phyloP scores from a whole-genome alignment of 2,329 filamentous ascomycete genomes.

The Calonectria pseudoreteaudii region DNA sequence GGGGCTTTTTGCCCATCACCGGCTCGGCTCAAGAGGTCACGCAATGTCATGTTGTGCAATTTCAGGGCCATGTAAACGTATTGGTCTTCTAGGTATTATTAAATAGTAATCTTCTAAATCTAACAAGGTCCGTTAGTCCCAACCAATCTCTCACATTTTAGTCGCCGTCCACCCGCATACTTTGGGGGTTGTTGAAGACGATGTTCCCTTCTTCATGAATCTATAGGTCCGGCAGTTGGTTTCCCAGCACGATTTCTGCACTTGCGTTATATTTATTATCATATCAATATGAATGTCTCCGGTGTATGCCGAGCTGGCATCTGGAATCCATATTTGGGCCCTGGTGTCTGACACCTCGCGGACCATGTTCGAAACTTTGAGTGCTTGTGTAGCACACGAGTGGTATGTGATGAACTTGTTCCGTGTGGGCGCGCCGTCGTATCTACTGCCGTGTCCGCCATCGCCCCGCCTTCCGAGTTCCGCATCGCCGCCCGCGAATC shows the following conservation, averaged over 20 bases:
- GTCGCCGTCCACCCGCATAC: slow-evolving; percentile 39
- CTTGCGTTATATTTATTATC: slow-evolving; percentile 52
- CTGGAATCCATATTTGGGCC: slow-evolving; percentile 46
- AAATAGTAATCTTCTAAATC: background rate
- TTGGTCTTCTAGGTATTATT: background rate
- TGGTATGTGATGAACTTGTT: slow-evolving; percentile 74
- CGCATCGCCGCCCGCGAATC: slow-evolving; percentile 72
- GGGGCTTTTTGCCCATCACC: background rate
- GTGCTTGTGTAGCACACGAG: slow-evolving; percentile 67
- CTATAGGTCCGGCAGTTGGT: slow-evolving; percentile 46
- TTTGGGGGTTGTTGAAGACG: slow-evolving; percentile 55
- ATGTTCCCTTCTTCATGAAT: slow-evolving; percentile 50
- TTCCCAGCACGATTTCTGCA: slow-evolving; percentile 56
- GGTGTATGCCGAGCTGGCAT: slow-evolving; percentile 66
- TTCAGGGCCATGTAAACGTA: background rate
- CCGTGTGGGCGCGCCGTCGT: slow-evolving; percentile 72
- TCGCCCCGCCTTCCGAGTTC: slow-evolving; percentile 70
- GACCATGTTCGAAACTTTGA: slow-evolving; percentile 57
- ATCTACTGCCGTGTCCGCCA: slow-evolving; percentile 65
- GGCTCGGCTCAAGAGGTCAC: slow-evolving; percentile 8
- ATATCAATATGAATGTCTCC: slow-evolving; percentile 75
- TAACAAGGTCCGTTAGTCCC: background rate
- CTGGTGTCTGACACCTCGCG: slow-evolving; percentile 62
- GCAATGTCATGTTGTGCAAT: background rate
- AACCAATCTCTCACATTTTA: background rate